Base-by-base conservation (phyloP, 352 stramenopile genomes). In the Aphanomyces euteiches region DNA sequence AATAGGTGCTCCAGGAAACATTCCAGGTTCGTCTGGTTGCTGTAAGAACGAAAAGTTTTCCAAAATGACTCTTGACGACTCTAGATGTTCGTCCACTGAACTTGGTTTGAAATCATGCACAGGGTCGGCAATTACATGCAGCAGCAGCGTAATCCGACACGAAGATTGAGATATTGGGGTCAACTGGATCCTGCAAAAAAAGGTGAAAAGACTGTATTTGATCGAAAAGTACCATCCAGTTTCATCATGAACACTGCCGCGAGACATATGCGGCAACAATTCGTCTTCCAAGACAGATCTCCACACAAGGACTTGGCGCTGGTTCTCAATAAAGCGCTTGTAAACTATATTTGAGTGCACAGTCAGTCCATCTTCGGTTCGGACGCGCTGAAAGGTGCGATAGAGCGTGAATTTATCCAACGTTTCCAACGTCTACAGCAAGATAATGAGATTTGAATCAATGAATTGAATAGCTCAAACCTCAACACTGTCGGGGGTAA, bases 281-380 rank as follows among this genome's bases (percentile, higher is more conserved):
- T 12, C 43, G 43, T 50, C 43, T 12, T 50, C 43, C 1, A 50
- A n/a, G 10, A 50, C 43, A 12, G 10, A 50, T n/a, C 43, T 12
- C 43, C 43, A 50, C 43, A 50, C 43, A 50, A 50, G 10, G 1
- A 50, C 43, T 12, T 50, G 10, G 10, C 43, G 43, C 17, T 50
- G 10, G 43, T 12, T 2, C 43, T 50, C 43, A n/a, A 50, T n/a
- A n/a, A n/a, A 50, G 17, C 10, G 17, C 17, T 50, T 50, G 43
- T n/a, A 50, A n/a, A 50, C 43, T n/a, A 50, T n/a, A 50, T 50
- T 50, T n/a, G 43, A 50, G 43, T 50, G 43, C 43, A n/a, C 43
- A 12, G 43, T 12, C 10, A n/a, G 43, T n/a, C 43, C 10, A 12
- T 12, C 43, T 12, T 50, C 10, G 17, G 10, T n/a, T n/a, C 43